These are phyloP conservation scores for Pseudocercospora pini-densiflorae DNA, from an alignment of 2,329 filamentous ascomycete genomes.

Conservation along the genomic window DNA sequence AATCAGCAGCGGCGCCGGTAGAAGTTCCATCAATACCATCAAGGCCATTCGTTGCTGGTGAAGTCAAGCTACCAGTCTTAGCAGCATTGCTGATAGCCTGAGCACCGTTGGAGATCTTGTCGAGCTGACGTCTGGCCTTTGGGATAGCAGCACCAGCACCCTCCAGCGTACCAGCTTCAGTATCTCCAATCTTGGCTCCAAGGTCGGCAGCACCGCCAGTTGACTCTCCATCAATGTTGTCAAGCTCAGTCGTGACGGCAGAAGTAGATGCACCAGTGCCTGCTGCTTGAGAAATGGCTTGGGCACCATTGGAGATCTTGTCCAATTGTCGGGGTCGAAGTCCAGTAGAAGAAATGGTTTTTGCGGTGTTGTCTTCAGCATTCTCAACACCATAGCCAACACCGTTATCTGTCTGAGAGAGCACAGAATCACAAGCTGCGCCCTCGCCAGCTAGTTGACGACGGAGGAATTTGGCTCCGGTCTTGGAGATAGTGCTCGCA, in stretches of 20 bases:
- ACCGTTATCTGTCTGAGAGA: slow-evolving; percentile 30
- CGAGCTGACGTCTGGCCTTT: slow-evolving; percentile 15
- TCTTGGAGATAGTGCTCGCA: slow-evolving; percentile 15
- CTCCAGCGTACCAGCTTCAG: slow-evolving; percentile 28
- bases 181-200: slow-evolving; percentile 23
- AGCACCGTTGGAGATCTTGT: slow-evolving; percentile 24
- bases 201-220: slow-evolving; percentile 26
- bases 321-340: slow-evolving; percentile 27
- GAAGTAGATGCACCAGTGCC: slow-evolving; percentile 17
- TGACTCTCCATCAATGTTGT: slow-evolving; percentile 23
- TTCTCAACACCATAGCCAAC: slow-evolving; percentile 33
- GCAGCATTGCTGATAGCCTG: slow-evolving; percentile 19
- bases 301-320: slow-evolving; percentile 33
- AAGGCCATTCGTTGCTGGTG: slow-evolving; percentile 11
- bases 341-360: slow-evolving; percentile 17
- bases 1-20: slow-evolving; percentile 17
- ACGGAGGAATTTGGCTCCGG: slow-evolving; percentile 1
- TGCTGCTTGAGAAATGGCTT: slow-evolving; percentile 21
- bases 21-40: slow-evolving; percentile 18
- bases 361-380: slow-evolving; percentile 30
- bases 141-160: slow-evolving; percentile 17
- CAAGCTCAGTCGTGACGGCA: slow-evolving; percentile 10
- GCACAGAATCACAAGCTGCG: slow-evolving; percentile 29
- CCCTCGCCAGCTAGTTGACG: slow-evolving; percentile 34
- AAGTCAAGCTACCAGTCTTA: slow-evolving; percentile 14